These are phyloP conservation scores for Pilobolus umbonatus DNA, from an alignment of 192 early-diverging fungal genomes.

Conservation along the genomic window DNA sequence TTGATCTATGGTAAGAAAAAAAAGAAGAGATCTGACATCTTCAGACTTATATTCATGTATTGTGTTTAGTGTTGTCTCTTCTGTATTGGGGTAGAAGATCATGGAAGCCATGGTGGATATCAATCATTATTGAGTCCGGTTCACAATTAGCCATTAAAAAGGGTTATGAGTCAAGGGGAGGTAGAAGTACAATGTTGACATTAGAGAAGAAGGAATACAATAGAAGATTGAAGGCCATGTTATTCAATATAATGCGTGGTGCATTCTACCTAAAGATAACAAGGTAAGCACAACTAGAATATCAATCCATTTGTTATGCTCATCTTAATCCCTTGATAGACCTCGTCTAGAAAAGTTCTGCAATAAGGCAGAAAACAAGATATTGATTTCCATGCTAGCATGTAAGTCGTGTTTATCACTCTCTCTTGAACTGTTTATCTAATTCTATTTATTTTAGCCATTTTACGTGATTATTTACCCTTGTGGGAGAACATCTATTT, in stretches of 20 bases:
- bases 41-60: not conserved
- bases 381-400: constrained; percentile 71
- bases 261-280: constrained; percentile 82
- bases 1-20: constrained; percentile 67
- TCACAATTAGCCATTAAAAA: constrained; percentile 42
- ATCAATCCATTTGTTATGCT: too few species aligned
- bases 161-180: not conserved
- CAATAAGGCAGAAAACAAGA: constrained; percentile 63
- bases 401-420: constrained; percentile 28
- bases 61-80: constrained; percentile 61
- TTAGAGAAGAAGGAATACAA: constrained; percentile 78
- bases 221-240: constrained; percentile 64
- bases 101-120: constrained; percentile 84
- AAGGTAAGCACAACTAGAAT: too few species aligned
- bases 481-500: constrained; percentile 89
- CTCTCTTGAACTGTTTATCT: not conserved
- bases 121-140: constrained; percentile 66
- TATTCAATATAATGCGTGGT: constrained; percentile 80
- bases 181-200: constrained; percentile 38
- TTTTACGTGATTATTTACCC: constrained; percentile 84
- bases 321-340: constrained; percentile 26
- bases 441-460: not conserved
- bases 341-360: constrained; percentile 60
- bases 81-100: constrained; percentile 65
- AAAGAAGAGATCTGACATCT: not conserved